phyloP scores from a whole-genome alignment of 2,329 filamentous ascomycete genomes.

The Claviceps pusilla region DNA sequence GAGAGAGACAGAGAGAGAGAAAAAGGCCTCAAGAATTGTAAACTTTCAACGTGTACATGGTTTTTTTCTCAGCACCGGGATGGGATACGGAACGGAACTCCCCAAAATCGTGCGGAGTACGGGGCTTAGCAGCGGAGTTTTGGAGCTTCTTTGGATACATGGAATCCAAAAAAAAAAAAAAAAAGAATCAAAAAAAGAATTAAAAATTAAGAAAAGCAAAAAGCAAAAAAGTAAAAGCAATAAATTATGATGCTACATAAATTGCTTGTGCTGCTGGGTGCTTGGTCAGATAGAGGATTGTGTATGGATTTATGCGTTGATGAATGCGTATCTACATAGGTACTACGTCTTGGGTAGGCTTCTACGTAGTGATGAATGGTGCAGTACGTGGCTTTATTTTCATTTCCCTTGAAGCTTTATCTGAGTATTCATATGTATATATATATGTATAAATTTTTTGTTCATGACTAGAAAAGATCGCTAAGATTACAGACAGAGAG shows the following conservation, averaged over 20 bases:
- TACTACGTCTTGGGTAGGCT: background rate
- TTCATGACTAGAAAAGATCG: too few species aligned
- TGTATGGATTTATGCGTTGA: too few species aligned
- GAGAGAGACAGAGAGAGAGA: too few species aligned
- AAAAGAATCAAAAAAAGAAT: background rate
- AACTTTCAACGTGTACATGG: slow-evolving; percentile 10
- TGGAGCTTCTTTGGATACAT: slow-evolving; percentile 5
- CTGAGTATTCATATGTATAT: too few species aligned
- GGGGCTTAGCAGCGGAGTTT: slow-evolving; percentile 7
- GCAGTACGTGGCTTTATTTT: background rate
- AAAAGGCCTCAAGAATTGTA: slow-evolving; percentile 3
- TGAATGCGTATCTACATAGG: too few species aligned
- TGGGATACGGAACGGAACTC: background rate
- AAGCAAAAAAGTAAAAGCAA: background rate
- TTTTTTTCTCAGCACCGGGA: slow-evolving; percentile 1
- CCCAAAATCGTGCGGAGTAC: background rate
- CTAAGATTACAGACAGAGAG: too few species aligned
- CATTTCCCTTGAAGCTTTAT: background rate
- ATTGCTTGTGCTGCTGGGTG: background rate
- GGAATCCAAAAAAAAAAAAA: background rate
- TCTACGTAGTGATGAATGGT: background rate
- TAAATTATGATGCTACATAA: background rate
- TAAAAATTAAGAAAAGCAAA: background rate
- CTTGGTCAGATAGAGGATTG: background rate
- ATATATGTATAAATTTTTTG: too few species aligned